phyloP scores from a whole-genome alignment of 495 filamentous ascomycete genomes.

The Aspergillus asperescens region DNA sequence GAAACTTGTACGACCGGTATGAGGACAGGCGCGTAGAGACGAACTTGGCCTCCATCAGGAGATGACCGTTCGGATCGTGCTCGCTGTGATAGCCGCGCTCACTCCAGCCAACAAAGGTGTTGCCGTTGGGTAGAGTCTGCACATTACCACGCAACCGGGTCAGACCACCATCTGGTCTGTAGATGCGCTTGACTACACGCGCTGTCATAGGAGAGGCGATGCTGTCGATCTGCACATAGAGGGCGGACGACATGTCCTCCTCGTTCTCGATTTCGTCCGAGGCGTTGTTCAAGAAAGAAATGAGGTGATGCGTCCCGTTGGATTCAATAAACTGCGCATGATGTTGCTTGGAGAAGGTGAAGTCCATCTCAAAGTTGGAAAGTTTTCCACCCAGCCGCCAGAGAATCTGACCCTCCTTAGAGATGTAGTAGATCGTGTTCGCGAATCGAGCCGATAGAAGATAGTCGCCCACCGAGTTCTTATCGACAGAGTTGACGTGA shows the following conservation, averaged over 20 bases:
- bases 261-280: conserved; percentile 38
- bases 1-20: conserved; percentile 40
- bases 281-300: conserved; percentile 54
- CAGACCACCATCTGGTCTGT: conserved; percentile 45
- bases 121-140: conserved; percentile 51
- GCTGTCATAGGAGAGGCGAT: conserved; percentile 40
- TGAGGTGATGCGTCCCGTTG: conserved; percentile 43
- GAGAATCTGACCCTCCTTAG: conserved; percentile 49
- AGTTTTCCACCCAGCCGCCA: conserved; percentile 52
- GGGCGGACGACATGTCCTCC: conserved; percentile 44
- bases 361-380: conserved; percentile 40
- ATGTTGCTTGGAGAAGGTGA: conserved; percentile 57
- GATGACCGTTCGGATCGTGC: conserved; percentile 47
- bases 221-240: conserved; percentile 49
- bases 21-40: conserved; percentile 33
- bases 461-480: conserved; percentile 48
- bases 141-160: conserved; percentile 57
- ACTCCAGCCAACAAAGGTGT: conserved; percentile 56
- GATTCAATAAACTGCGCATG: conserved; percentile 52
- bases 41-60: conserved; percentile 44
- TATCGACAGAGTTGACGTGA: conserved; percentile 41
- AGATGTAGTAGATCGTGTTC: conserved; percentile 52
- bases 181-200: conserved; percentile 33
- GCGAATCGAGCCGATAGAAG: conserved; percentile 54
- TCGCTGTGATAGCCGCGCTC: conserved; percentile 53